Percentiles rank a stretch among this genome's conserved stretches.
phyloP scores from a whole-genome alignment of 768 basidiomycete genomes.

The Lactifluus piperatus region DNA sequence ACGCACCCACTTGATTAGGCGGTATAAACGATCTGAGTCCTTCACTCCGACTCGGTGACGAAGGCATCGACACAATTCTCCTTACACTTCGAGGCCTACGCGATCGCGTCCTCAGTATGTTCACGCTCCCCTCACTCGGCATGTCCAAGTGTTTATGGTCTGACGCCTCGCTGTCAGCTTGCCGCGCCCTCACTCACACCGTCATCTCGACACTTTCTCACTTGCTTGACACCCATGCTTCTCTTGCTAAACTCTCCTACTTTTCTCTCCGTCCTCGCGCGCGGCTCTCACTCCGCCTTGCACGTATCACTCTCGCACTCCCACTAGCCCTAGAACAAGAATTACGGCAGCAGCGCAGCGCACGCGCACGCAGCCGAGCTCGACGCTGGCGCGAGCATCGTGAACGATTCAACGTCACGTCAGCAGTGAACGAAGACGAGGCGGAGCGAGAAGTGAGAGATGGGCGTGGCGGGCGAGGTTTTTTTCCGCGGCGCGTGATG shows the following conservation, averaged over 20 bases:
- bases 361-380: slow-evolving; percentile 22
- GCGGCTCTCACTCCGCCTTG: slow-evolving; percentile 67
- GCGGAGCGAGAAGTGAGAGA: slow-evolving; percentile 21
- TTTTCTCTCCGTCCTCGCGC: slow-evolving; percentile 70
- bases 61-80: slow-evolving; percentile 70
- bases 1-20: slow-evolving; percentile 32
- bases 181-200: slow-evolving; percentile 66
- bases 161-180: slow-evolving; percentile 37
- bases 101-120: slow-evolving; percentile 64
- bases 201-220: slow-evolving; percentile 65
- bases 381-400: slow-evolving; percentile 17
- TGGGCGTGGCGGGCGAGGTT: slow-evolving; percentile 17
- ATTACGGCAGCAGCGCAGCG: slow-evolving; percentile 38
- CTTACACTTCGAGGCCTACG: slow-evolving; percentile 60
- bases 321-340: slow-evolving; percentile 69
- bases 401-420: slow-evolving; percentile 6
- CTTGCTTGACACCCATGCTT: slow-evolving; percentile 74
- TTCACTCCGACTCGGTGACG: slow-evolving; percentile 65
- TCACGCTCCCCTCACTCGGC: neutral
- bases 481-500: slow-evolving; percentile 52
- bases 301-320: slow-evolving; percentile 65
- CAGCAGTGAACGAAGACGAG: slow-evolving; percentile 21
- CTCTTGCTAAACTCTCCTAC: slow-evolving; percentile 66
- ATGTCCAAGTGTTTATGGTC: slow-evolving; percentile 2
- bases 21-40: slow-evolving; percentile 77